Conservation (phyloP, 495 filamentous ascomycete genomes). For the Haplographium delicatum region DNA sequence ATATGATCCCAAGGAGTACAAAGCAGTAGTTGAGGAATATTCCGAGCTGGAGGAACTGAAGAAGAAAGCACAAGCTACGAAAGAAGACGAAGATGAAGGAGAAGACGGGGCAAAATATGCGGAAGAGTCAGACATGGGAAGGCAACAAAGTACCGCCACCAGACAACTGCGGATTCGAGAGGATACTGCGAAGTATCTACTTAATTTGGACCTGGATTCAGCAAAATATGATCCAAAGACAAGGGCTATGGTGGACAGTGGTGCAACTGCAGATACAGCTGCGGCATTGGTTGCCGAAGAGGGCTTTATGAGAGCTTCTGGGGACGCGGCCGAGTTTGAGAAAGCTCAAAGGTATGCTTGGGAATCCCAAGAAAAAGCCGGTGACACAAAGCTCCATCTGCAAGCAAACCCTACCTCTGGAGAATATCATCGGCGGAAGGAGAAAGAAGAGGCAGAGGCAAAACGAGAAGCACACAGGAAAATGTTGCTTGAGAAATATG, state of each 20-base stretch:
- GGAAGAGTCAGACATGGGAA: slow-evolving; percentile 95
- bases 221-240: slow-evolving; percentile 99
- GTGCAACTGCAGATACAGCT: slow-evolving; percentile 76
- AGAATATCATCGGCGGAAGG: slow-evolving; percentile 74
- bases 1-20: slow-evolving; percentile 85
- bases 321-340: slow-evolving; percentile 94
- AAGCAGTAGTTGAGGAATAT: slow-evolving; percentile 79
- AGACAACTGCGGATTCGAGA: slow-evolving; percentile 87
- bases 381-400: slow-evolving; percentile 71
- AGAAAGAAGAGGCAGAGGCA: slow-evolving; percentile 61
- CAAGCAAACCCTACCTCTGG: slow-evolving; percentile 96
- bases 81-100: slow-evolving; percentile 43
- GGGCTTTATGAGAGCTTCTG: slow-evolving; percentile 83
- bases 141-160: slow-evolving; percentile 83
- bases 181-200: slow-evolving; percentile 96
- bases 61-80: slow-evolving; percentile 38
- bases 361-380: slow-evolving; percentile 82
- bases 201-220: slow-evolving; percentile 92
- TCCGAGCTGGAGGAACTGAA: slow-evolving; percentile 81
- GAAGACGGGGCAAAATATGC: slow-evolving; percentile 71
- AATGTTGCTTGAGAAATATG: slow-evolving; percentile 78
- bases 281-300: slow-evolving; percentile 90
- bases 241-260: slow-evolving; percentile 84
- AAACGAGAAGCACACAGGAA: slow-evolving; percentile 65
- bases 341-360: slow-evolving; percentile 84